Conservation (phyloP, 83 land plant species). For the Diphasiastrum complanatum region DNA sequence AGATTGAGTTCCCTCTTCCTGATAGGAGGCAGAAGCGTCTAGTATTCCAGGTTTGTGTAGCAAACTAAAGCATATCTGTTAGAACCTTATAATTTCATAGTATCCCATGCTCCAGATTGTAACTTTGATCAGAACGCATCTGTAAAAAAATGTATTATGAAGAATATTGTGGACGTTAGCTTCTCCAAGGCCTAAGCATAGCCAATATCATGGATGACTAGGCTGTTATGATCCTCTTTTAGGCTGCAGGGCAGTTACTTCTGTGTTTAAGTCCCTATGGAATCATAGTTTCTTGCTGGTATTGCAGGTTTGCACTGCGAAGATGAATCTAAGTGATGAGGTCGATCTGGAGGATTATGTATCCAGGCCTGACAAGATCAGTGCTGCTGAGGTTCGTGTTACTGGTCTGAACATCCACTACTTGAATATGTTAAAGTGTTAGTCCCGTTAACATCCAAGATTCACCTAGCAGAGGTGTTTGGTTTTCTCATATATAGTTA, state of each 20-base stretch:
- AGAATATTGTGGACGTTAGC: too few relatives aligned
- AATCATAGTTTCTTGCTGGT: background rate
- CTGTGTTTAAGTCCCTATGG: too few relatives aligned
- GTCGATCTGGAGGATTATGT: slow-evolving; percentile 89
- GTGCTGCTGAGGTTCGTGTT: slow-evolving; percentile 78
- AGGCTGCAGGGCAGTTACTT: too few relatives aligned
- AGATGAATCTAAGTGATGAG: slow-evolving; percentile 84
- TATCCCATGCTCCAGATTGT: background rate
- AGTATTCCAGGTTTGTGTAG: slow-evolving; percentile 63
- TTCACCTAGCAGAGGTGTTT: too few relatives aligned
- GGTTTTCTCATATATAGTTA: background rate
- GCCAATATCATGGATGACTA: background rate
- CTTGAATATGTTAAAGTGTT: too few relatives aligned
- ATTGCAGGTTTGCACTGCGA: slow-evolving; percentile 72
- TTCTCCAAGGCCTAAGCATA: too few relatives aligned
- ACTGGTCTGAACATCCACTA: too few relatives aligned
- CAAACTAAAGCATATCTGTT: background rate
- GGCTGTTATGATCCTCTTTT: too few relatives aligned
- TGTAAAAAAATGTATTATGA: too few relatives aligned
- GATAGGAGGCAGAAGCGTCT: slow-evolving; percentile 91
- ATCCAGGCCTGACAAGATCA: slow-evolving; percentile 83
- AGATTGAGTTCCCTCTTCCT: slow-evolving; percentile 81
- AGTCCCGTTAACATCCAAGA: too few relatives aligned
- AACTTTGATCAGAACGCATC: too few relatives aligned
- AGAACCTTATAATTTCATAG: background rate